These are phyloP conservation scores for Chenopodium album DNA, from an alignment of 148 eudicot species.

Conservation along the genomic window DNA sequence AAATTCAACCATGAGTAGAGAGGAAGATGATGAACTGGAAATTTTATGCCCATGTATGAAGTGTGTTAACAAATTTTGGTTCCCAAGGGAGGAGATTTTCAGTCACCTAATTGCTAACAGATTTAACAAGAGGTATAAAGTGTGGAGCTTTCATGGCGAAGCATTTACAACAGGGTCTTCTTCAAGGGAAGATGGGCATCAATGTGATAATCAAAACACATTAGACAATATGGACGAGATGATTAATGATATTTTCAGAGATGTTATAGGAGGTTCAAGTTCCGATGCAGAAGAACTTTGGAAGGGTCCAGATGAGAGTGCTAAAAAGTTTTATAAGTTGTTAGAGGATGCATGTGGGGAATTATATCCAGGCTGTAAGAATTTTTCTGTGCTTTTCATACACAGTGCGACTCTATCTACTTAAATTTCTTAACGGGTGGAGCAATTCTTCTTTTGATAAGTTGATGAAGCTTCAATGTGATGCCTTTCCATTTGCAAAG, in stretches of 20 bases:
- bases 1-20: not conserved
- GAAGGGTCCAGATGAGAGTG: not conserved
- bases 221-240: not conserved
- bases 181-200: not conserved
- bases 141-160: slow-evolving; percentile 16
- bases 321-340: slow-evolving; percentile 8
- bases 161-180: not conserved
- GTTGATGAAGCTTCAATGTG: not conserved
- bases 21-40: slow-evolving; percentile 6
- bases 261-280: not conserved
- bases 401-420: not conserved
- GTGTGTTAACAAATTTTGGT: slow-evolving; percentile 9
- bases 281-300: not conserved
- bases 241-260: not conserved
- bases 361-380: not conserved
- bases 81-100: slow-evolving; percentile 2
- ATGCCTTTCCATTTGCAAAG: slow-evolving; percentile 8
- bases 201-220: not conserved
- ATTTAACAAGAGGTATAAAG: slow-evolving; percentile 1
- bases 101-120: slow-evolving; percentile 5
- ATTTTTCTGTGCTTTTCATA: slow-evolving; percentile 6
- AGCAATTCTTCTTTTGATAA: slow-evolving; percentile 8
- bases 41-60: slow-evolving; percentile 11
- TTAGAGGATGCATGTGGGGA: slow-evolving; percentile 12
- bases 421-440: slow-evolving; percentile 8